Percentiles rank a stretch among this genome's conserved stretches.
phyloP scores from a whole-genome alignment of 768 basidiomycete genomes.

The Lactifluus hygrophoroides region DNA sequence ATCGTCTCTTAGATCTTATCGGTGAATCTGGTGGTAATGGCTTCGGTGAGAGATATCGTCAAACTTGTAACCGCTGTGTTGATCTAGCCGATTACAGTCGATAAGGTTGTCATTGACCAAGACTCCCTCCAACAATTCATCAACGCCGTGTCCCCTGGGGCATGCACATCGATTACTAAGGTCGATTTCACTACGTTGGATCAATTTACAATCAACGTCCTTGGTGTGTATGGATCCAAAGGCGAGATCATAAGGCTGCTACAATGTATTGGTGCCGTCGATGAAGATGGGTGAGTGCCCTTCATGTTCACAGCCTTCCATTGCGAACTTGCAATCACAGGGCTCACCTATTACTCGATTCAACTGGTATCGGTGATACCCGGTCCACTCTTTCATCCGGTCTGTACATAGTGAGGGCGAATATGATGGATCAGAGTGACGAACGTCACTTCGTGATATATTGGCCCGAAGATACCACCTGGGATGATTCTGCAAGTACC shows the following conservation, averaged over 20 bases:
- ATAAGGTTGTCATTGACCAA: too few relatives aligned
- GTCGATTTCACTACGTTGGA: too few relatives aligned
- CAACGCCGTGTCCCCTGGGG: constrained; percentile 35
- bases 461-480: too few relatives aligned
- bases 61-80: too few relatives aligned
- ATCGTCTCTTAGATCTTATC: constrained; percentile 47
- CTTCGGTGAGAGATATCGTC: constrained; percentile 32
- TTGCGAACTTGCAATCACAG: background rate
- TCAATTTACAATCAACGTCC: too few relatives aligned
- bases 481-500: too few relatives aligned
- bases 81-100: background rate
- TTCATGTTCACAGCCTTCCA: background rate
- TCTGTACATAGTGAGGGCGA: background rate
- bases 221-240: too few relatives aligned
- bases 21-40: constrained; percentile 42
- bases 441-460: too few relatives aligned
- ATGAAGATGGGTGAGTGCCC: constrained; percentile 33
- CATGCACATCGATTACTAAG: constrained; percentile 43
- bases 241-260: constrained; percentile 46
- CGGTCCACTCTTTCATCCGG: background rate
- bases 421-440: too few relatives aligned
- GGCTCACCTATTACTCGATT: constrained; percentile 15
- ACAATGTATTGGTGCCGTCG: constrained; percentile 29
- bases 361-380: background rate
- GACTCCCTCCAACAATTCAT: too few relatives aligned